Evolutionary conservation across 148 eudicot species (phyloP), one percentile per base, ranked within the genome.

Genomic region (Fallopia convolvulus): DNA sequence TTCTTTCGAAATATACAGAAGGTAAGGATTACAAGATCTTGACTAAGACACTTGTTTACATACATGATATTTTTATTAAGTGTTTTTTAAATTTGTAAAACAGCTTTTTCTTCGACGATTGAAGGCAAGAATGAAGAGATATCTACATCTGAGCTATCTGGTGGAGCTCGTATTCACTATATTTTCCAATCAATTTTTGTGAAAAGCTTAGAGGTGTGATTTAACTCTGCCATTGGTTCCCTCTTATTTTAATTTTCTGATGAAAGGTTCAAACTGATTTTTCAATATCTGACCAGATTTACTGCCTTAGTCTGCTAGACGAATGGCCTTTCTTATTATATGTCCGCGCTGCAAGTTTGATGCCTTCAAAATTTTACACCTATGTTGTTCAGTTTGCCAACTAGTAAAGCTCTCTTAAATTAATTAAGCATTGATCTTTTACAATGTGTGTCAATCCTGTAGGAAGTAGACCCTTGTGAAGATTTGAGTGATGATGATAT

Each of bases 381-480:
- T 65, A 65, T 65, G 18, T 6, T 65, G 41, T 5, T 30, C 18
- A 65, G 17, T 30, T 65, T 65, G 70, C n/a, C 11, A 61, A 56
- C 8, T 8, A 17, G 6, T 60, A 7, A 21, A 6, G 8, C 41
- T 65, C 71, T 65, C 18, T 36, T 61, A 23, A 6, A 61, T 55
- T 61, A 36, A 26, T 21, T 61, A 23, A 4, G 44, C 36, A 52
- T 15, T 39, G 72, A 39, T 15, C 5, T 68, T 36, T 65, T 30
- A 6, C 14, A 32, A 65, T 32, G 41, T 65, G 30, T 65, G 41
- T 32, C 70, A 46, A 46, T 49, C 40, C 74, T 84, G 50, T 84
- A 96, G 99, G 98, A 93, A 82, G 97, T 96, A 63, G 99, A 96
- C 84, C 99, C 98, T 18, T 96, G 97, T 84, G 98, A 96, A 74